Evolutionary conservation across 2,329 filamentous ascomycete species (phyloP).

Genomic region (Nemania sp.): DNA sequence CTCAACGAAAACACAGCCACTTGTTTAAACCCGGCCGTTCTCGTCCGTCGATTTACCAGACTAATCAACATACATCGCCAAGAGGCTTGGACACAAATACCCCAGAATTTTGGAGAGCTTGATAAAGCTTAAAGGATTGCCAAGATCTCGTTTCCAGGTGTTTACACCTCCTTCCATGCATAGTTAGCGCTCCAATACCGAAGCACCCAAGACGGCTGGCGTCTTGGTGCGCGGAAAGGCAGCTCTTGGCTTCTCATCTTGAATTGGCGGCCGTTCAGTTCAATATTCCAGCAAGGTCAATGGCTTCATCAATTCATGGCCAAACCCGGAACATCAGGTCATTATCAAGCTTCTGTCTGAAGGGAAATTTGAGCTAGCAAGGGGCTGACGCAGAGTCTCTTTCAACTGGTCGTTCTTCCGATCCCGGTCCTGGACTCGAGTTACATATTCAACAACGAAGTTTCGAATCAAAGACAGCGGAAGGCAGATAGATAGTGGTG

Average conservation of each 20-base stretch:
- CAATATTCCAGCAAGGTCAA: not conserved
- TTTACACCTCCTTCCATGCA: conserved; percentile 21
- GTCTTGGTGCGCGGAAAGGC: not conserved
- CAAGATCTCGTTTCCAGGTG: conserved; percentile 17
- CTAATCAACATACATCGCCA: conserved; percentile 23
- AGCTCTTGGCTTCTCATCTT: not conserved
- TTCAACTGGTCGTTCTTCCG: conserved; percentile 4
- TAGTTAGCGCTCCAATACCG: conserved; percentile 20
- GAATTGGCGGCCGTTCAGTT: not conserved
- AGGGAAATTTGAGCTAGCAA: not conserved
- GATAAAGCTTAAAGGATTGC: conserved; percentile 24
- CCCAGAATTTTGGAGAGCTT: conserved; percentile 11
- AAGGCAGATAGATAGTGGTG: conserved; percentile 11
- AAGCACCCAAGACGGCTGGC: not conserved
- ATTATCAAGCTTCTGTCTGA: not conserved
- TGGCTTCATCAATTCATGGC: conserved; percentile 5
- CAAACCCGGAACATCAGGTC: not conserved
- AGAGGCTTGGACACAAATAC: conserved; percentile 11
- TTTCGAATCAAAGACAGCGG: conserved; percentile 6
- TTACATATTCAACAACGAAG: not conserved
- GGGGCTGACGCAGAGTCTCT: not conserved
- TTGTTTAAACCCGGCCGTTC: conserved; percentile 18
- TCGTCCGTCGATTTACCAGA: conserved; percentile 16
- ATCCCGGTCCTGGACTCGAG: not conserved
- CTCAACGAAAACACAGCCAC: not conserved